Conservation (phyloP, 2,329 filamentous ascomycete species). For the Xylariaceae sp. region DNA sequence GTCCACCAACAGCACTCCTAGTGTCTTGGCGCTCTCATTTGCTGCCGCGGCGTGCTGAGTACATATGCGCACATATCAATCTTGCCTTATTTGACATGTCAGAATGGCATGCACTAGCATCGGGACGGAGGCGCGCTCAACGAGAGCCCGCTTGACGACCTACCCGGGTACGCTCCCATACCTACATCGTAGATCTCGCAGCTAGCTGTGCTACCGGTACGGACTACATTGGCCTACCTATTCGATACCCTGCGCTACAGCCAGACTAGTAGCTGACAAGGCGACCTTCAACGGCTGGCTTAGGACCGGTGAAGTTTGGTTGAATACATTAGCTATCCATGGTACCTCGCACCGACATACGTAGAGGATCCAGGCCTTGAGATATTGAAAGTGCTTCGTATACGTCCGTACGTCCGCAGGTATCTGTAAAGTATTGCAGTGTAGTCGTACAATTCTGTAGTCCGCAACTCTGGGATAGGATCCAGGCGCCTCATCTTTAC, state of each 20-base stretch:
- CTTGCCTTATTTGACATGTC: slow-evolving; percentile 7
- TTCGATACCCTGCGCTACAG: neutral
- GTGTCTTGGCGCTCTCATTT: no score
- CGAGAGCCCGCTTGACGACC: neutral
- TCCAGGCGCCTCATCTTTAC: no score
- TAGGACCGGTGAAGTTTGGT: neutral
- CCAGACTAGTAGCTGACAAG: slow-evolving; percentile 1
- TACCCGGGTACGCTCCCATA: neutral
- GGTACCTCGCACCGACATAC: neutral
- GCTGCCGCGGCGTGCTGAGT: neutral
- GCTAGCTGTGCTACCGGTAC: neutral
- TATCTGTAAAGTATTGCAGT: no score
- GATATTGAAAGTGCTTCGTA: neutral
- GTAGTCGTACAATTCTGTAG: no score
- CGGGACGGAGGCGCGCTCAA: neutral
- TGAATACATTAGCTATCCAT: neutral
- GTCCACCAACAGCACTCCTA: no score
- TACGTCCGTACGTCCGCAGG: no score
- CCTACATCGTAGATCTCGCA: neutral
- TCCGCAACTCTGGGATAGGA: no score
- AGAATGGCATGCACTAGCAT: slow-evolving; percentile 1
- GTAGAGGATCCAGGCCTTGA: neutral
- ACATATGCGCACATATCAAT: neutral
- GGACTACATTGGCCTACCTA: neutral
- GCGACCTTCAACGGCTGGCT: slow-evolving; percentile 6